A percentile compares a stretch with the other conserved stretches of the same genome.
These are phyloP conservation scores for Solanum chilense DNA, from an alignment of 257 asterid genomes.

Conservation along the genomic window DNA sequence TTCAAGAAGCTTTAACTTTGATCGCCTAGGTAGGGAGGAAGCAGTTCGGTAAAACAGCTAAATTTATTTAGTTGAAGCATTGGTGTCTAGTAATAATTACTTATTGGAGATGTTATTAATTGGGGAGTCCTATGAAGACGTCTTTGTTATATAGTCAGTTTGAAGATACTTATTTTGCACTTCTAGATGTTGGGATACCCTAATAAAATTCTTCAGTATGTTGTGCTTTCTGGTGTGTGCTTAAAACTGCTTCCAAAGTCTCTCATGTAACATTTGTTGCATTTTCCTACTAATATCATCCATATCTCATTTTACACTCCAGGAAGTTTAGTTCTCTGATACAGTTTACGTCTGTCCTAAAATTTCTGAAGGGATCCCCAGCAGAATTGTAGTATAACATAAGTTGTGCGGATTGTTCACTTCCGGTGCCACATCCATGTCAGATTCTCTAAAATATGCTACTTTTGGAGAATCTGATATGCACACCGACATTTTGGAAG, in stretches of 20 bases:
- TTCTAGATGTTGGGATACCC: neutral
- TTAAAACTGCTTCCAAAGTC: neutral
- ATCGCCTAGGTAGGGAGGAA: conserved; percentile 2
- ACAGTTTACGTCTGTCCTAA: neutral
- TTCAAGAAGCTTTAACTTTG: conserved; percentile 1
- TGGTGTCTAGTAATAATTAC: neutral
- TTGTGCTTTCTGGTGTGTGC: neutral
- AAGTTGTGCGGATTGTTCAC: too few species aligned
- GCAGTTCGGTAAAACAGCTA: neutral
- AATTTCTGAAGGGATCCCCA: neutral
- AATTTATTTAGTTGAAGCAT: neutral
- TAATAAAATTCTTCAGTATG: conserved; percentile 3
- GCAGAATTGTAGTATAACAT: neutral
- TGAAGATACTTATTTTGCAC: neutral
- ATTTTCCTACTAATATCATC: neutral
- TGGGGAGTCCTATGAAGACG: neutral
- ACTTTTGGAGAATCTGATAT: neutral
- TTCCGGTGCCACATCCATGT: too few species aligned
- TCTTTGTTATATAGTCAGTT: neutral
- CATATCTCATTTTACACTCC: neutral
- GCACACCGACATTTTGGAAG: neutral
- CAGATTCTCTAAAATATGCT: neutral
- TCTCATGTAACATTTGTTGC: neutral
- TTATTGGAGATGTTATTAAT: neutral
- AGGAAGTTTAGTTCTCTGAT: neutral